Conservation (phyloP, 2,329 filamentous ascomycete genomes). For the Endoconidiophora polonica region DNA sequence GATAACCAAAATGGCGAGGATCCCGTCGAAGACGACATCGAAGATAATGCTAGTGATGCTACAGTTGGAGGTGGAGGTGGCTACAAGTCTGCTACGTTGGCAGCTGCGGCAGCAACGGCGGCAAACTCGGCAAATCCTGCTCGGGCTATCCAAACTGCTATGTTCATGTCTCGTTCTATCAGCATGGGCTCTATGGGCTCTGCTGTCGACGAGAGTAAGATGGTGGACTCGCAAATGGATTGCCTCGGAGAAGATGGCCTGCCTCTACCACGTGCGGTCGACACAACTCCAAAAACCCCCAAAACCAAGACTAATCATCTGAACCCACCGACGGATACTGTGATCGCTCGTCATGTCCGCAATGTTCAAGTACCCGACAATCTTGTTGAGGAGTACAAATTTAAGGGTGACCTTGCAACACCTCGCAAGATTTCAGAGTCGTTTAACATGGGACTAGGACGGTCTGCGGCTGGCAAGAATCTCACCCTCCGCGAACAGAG, state of each 20-base stretch:
- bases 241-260: slow-evolving; percentile 32
- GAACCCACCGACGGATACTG: slow-evolving; percentile 62
- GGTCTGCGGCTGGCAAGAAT: slow-evolving; percentile 40
- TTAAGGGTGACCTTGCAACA: slow-evolving; percentile 49
- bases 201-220: slow-evolving; percentile 37
- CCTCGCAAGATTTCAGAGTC: slow-evolving; percentile 36
- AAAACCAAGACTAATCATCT: slow-evolving; percentile 39
- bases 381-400: slow-evolving; percentile 69
- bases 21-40: slow-evolving; percentile 24
- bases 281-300: slow-evolving; percentile 50
- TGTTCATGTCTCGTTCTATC: slow-evolving; percentile 41
- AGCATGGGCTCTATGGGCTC: slow-evolving; percentile 85
- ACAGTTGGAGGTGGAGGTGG: slow-evolving; percentile 40
- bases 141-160: slow-evolving; percentile 25
- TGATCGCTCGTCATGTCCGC: slow-evolving; percentile 72
- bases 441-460: slow-evolving; percentile 28
- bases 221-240: slow-evolving; percentile 27
- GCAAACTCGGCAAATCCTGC: slow-evolving; percentile 65
- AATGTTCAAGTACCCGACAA: slow-evolving; percentile 86
- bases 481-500: slow-evolving; percentile 94
- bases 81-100: slow-evolving; percentile 7
- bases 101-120: slow-evolving; percentile 30
- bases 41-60: slow-evolving; percentile 54
- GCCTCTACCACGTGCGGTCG: slow-evolving; percentile 16
- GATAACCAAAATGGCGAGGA: slow-evolving; percentile 3